phyloP scores from a whole-genome alignment of 1,284 basidiomycete genomes.

The Cutaneotrichosporon arboriforme region DNA sequence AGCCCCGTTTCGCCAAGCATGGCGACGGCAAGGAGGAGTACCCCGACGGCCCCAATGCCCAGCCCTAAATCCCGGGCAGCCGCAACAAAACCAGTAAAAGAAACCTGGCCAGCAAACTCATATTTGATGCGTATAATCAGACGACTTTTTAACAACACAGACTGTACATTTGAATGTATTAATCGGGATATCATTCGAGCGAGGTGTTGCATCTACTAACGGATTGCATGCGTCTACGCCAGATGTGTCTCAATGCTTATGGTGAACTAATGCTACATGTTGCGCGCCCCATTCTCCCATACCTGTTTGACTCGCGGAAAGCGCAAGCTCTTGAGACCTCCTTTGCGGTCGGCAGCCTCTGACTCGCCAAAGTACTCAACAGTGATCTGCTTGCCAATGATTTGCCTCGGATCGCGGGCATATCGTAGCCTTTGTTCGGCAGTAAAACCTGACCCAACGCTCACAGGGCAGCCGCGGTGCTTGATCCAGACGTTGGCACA shows the following conservation, averaged over 20 bases:
- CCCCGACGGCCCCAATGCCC: conserved; percentile 2
- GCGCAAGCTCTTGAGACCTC: conserved; percentile 28
- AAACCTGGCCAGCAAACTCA: too few species aligned
- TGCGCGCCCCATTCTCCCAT: conserved; percentile 37
- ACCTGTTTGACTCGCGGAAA: conserved; percentile 44
- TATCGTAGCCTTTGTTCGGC: conserved; percentile 38
- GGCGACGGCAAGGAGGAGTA: conserved; percentile 12
- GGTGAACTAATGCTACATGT: conserved; percentile 17
- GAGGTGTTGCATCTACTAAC: too few species aligned
- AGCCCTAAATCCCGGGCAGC: neutral
- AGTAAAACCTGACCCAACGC: conserved; percentile 41
- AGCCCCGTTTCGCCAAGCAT: conserved; percentile 11
- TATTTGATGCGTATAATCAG: too few species aligned
- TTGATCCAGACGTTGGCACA: conserved; percentile 36
- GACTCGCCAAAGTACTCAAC: conserved; percentile 46
- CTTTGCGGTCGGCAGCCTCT: conserved; percentile 18
- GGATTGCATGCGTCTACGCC: too few species aligned
- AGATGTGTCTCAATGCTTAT: too few species aligned
- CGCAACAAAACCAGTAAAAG: too few species aligned
- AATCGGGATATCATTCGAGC: too few species aligned
- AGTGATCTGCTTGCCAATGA: conserved; percentile 44
- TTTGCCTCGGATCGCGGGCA: conserved; percentile 30
- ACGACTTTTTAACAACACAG: too few species aligned
- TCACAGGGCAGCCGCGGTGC: conserved; percentile 37
- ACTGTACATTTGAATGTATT: too few species aligned